A percentile compares a stretch with the other conserved stretches of the same genome.
phyloP scores from a whole-genome alignment of 768 basidiomycete species.

The Trametes cinnabarina region DNA sequence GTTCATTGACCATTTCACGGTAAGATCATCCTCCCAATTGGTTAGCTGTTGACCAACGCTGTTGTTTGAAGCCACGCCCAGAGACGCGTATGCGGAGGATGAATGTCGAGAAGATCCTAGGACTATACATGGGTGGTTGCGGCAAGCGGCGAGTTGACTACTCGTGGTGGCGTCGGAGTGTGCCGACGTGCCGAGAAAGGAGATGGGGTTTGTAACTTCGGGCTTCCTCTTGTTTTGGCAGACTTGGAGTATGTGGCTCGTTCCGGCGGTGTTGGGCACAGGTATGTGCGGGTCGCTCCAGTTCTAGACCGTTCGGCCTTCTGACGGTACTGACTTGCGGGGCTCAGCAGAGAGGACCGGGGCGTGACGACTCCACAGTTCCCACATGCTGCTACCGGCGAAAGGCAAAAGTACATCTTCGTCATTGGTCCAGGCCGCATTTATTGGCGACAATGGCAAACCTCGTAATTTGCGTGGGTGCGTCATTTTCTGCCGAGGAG shows the following conservation, averaged over 20 bases:
- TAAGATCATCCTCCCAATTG: no score
- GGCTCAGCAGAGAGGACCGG: slow-evolving; percentile 8
- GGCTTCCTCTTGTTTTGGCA: background rate
- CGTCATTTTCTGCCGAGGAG: slow-evolving; percentile 12
- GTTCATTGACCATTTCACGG: no score
- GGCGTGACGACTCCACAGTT: slow-evolving; percentile 17
- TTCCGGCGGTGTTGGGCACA: background rate
- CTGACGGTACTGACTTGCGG: background rate
- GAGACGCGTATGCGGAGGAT: no score
- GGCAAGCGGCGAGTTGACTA: no score
- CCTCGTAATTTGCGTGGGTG: background rate
- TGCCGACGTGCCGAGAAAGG: background rate
- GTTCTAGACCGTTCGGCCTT: slow-evolving; percentile 11
- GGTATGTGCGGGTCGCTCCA: background rate
- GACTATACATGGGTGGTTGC: no score
- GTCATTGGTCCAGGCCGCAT: slow-evolving; percentile 15
- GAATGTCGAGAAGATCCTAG: no score
- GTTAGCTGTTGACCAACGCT: no score
- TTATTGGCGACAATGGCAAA: background rate
- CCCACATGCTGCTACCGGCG: slow-evolving; percentile 16
- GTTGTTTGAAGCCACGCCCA: no score
- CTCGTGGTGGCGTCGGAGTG: background rate
- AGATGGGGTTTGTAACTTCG: background rate
- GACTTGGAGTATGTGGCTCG: background rate
- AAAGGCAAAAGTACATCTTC: slow-evolving; percentile 1